phyloP scores from a whole-genome alignment of 2,329 filamentous ascomycete genomes.

The Scolecobasidium constrictum region DNA sequence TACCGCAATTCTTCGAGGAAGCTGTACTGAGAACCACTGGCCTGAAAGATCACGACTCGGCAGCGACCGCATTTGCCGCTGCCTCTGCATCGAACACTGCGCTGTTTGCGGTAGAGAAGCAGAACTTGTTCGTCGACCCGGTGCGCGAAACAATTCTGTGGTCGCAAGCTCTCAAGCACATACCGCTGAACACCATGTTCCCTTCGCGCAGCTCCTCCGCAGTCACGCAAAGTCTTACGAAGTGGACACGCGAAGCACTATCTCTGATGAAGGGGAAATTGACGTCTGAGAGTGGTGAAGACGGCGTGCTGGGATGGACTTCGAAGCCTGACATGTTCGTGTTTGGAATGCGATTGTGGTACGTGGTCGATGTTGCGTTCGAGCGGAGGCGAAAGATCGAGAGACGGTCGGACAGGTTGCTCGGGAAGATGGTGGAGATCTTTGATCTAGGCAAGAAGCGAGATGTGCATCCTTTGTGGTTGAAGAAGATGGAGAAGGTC shows the following conservation, averaged over 20 bases:
- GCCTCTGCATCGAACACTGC: slow-evolving; percentile 40
- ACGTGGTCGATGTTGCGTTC: slow-evolving; percentile 28
- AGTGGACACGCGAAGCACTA: slow-evolving; percentile 45
- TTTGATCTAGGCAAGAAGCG: slow-evolving; percentile 14
- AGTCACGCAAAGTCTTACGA: slow-evolving; percentile 12
- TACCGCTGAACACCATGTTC: slow-evolving; percentile 12
- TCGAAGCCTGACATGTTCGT: slow-evolving; percentile 58
- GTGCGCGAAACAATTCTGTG: slow-evolving; percentile 57
- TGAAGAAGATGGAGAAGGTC: slow-evolving; percentile 23
- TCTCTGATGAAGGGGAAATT: slow-evolving; percentile 21
- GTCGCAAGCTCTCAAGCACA: slow-evolving; percentile 38
- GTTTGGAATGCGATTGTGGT: slow-evolving; percentile 38
- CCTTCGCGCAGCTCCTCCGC: neutral
- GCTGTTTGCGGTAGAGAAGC: slow-evolving; percentile 81
- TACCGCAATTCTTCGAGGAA: slow-evolving; percentile 22
- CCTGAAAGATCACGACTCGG: slow-evolving; percentile 23
- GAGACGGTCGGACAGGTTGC: slow-evolving; percentile 15
- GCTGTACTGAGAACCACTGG: slow-evolving; percentile 17
- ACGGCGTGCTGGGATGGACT: slow-evolving; percentile 64
- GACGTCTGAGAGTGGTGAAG: slow-evolving; percentile 26
- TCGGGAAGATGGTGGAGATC: slow-evolving; percentile 19
- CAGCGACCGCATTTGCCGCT: slow-evolving; percentile 10
- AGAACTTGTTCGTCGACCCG: slow-evolving; percentile 82
- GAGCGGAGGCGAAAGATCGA: slow-evolving; percentile 13
- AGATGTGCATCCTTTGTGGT: slow-evolving; percentile 26